phyloP scores from a whole-genome alignment of 2,329 filamentous ascomycete genomes.

The Penicillium frequentans region DNA sequence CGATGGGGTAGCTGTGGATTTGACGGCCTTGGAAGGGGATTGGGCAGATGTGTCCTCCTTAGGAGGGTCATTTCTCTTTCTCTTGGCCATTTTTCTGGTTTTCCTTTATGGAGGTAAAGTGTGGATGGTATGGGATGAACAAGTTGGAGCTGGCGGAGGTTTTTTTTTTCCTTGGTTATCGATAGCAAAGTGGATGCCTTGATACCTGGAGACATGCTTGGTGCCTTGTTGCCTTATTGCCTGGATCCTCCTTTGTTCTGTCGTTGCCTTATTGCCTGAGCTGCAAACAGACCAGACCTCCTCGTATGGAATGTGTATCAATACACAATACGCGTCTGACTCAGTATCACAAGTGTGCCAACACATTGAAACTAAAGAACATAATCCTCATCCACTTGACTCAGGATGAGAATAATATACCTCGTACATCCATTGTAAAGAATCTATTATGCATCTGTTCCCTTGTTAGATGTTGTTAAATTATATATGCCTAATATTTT shows the following conservation, averaged over 20 bases:
- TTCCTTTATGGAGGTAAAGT: background rate
- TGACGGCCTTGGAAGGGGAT: conserved; percentile 34
- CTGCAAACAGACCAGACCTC: background rate
- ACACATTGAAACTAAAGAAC: background rate
- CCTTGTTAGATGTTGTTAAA: background rate
- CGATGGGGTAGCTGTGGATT: conserved; percentile 28
- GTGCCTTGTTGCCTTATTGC: conserved; percentile 4
- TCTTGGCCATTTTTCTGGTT: conserved; percentile 40
- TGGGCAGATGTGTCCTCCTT: conserved; percentile 26
- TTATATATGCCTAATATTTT: background rate
- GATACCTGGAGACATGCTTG: background rate
- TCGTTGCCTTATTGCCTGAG: conserved; percentile 6
- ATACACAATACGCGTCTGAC: conserved; percentile 12
- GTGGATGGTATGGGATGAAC: background rate
- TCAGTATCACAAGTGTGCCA: conserved; percentile 2
- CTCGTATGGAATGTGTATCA: conserved; percentile 4
- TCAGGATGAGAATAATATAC: background rate
- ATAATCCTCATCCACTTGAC: background rate
- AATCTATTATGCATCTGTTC: background rate
- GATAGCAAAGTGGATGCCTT: conserved; percentile 10
- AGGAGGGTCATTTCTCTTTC: conserved; percentile 42
- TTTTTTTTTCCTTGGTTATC: conserved; percentile 26
- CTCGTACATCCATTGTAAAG: background rate
- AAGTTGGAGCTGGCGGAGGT: conserved; percentile 5
- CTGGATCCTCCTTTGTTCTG: background rate